Evolutionary conservation across 768 basidiomycete genomes (phyloP).

Genomic region (Xanthoconium stramineum): DNA sequence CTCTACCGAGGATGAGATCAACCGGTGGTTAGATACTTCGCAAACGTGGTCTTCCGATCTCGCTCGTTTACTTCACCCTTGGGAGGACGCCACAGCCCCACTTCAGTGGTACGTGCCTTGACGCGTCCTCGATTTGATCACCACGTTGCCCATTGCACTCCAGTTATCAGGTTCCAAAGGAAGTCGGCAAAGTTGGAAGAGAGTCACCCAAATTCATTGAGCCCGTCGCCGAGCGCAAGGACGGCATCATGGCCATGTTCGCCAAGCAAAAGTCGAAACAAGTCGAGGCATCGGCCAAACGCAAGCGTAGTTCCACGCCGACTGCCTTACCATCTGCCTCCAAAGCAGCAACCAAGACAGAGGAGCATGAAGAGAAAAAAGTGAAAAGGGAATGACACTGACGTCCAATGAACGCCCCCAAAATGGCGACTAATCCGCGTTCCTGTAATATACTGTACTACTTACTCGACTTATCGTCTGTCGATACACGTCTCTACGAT

Average conservation of each 20-base stretch:
- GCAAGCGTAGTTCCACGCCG: slow-evolving; percentile 25
- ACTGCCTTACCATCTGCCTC: slow-evolving; percentile 2
- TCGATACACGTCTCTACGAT: not conserved
- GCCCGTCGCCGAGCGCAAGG: slow-evolving; percentile 73
- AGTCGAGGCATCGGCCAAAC: slow-evolving; percentile 19
- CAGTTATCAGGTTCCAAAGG: slow-evolving; percentile 86
- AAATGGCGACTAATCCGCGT: not conserved
- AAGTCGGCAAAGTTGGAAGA: slow-evolving; percentile 86
- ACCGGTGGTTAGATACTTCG: slow-evolving; percentile 78
- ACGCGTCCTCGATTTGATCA: not conserved
- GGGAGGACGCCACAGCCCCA: slow-evolving; percentile 43
- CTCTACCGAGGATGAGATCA: slow-evolving; percentile 53
- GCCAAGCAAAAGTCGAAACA: slow-evolving; percentile 49
- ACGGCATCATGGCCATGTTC: slow-evolving; percentile 85
- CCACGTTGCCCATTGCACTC: not conserved
- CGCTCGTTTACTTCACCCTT: slow-evolving; percentile 57
- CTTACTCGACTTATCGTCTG: too few relatives aligned
- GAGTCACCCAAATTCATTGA: slow-evolving; percentile 82
- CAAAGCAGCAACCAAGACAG: not conserved
- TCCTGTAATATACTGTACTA: slow-evolving; percentile 14
- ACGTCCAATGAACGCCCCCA: not conserved
- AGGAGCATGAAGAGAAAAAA: slow-evolving; percentile 21
- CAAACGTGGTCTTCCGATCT: slow-evolving; percentile 63
- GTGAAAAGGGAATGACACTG: slow-evolving; percentile 13
- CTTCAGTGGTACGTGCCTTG: slow-evolving; percentile 62